Evolutionary conservation across 352 stramenopile species (phyloP).

Genomic region (Phytophthora tubulina): DNA sequence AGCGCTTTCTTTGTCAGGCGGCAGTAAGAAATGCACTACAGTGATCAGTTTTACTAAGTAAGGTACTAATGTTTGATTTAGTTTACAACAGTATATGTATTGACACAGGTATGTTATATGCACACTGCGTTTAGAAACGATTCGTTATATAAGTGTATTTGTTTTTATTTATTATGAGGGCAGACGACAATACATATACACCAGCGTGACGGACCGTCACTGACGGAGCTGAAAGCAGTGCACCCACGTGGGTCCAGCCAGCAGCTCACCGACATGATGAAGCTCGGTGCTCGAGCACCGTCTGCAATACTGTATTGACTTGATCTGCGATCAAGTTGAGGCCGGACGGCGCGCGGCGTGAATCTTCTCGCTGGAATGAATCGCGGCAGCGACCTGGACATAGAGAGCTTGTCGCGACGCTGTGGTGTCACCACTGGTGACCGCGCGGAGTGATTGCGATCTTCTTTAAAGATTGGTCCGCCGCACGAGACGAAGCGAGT

Average conservation of each 20-base stretch:
- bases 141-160: not conserved
- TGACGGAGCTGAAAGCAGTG: conserved; percentile 4
- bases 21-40: not conserved
- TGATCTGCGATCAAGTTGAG: conserved; percentile 29
- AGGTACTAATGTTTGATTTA: not conserved
- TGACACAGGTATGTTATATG: not conserved
- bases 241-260: conserved; percentile 6
- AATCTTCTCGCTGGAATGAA: conserved; percentile 10
- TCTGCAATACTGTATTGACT: conserved; percentile 5
- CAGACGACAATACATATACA: conserved; percentile 11
- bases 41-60: not conserved
- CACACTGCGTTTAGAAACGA: not conserved
- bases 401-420: conserved; percentile 18
- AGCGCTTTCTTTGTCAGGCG: conserved; percentile 30
- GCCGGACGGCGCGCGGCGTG: not conserved
- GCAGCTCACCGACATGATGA: not conserved
- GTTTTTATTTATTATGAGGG: not conserved
- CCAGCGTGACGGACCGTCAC: not conserved
- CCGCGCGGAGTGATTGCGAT: conserved; percentile 9
- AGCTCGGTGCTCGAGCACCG: conserved; percentile 11
- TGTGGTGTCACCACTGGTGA: not conserved
- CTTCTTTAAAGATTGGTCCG: conserved; percentile 35
- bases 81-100: not conserved
- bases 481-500: conserved; percentile 6
- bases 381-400: not conserved